phyloP scores from a whole-genome alignment of 208 protist genomes.

The Trypanosoma theileri region DNA sequence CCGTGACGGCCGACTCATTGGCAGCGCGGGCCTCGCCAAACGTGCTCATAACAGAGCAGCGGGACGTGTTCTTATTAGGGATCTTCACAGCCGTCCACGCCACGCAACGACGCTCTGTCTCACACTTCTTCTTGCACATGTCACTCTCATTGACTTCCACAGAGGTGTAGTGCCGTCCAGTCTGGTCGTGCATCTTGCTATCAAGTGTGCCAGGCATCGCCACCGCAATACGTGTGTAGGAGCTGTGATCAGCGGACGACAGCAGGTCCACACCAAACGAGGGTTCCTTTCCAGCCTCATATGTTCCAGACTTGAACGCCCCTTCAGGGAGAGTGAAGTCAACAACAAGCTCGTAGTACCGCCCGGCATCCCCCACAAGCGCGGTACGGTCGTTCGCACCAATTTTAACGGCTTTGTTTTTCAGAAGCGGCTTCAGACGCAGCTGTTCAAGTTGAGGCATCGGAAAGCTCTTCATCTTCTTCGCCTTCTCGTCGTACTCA shows the following conservation, averaged over 20 bases:
- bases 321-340: no score
- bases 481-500: no score
- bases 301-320: no score
- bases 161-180: background rate
- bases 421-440: no score
- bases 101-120: background rate
- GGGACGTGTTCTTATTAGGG: background rate
- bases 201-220: background rate
- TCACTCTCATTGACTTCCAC: background rate
- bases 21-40: background rate
- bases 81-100: background rate
- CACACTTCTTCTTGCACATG: background rate
- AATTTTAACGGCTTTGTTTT: no score
- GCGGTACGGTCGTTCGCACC: no score
- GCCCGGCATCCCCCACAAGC: no score
- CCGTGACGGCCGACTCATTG: background rate
- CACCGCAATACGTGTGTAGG: background rate
- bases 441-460: no score
- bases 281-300: no score
- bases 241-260: background rate
- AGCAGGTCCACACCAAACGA: background rate
- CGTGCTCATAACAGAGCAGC: slow-evolving; percentile 1
- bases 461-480: no score
- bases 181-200: background rate
- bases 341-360: no score